phyloP scores from a whole-genome alignment of 352 stramenopile genomes.

The Pythium sp. region DNA sequence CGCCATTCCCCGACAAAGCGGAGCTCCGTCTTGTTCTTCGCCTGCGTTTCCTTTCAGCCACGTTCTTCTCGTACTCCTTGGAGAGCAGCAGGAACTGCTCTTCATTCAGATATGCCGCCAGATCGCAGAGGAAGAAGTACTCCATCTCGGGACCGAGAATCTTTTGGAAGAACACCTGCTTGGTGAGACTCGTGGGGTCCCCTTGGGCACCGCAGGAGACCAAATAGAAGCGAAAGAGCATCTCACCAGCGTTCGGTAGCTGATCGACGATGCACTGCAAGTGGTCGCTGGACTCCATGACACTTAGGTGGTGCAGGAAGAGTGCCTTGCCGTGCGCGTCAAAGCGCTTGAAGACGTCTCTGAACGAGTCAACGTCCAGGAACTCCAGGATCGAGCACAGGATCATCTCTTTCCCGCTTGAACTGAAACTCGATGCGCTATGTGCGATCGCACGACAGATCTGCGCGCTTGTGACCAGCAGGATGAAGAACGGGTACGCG shows the following conservation, averaged over 20 bases:
- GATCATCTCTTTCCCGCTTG: slow-evolving; percentile 75
- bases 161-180: slow-evolving; percentile 59
- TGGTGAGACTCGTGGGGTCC: slow-evolving; percentile 22
- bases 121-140: slow-evolving; percentile 69
- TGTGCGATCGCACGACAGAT: slow-evolving; percentile 70
- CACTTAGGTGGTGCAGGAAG: slow-evolving; percentile 60
- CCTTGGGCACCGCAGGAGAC: slow-evolving; percentile 36
- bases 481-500: slow-evolving; percentile 46
- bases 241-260: slow-evolving; percentile 53
- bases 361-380: slow-evolving; percentile 65
- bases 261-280: slow-evolving; percentile 51
- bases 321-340: slow-evolving; percentile 51
- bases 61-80: slow-evolving; percentile 62
- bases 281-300: slow-evolving; percentile 49
- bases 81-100: slow-evolving; percentile 65
- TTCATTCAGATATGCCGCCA: slow-evolving; percentile 53
- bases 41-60: slow-evolving; percentile 27
- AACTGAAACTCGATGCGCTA: slow-evolving; percentile 48
- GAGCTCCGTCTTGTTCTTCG: slow-evolving; percentile 8
- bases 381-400: slow-evolving; percentile 62
- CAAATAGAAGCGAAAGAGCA: slow-evolving; percentile 61
- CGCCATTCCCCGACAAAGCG: slow-evolving; percentile 15
- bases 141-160: slow-evolving; percentile 59
- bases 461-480: slow-evolving; percentile 61
- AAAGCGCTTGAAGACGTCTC: slow-evolving; percentile 65